phyloP scores from a whole-genome alignment of 306 rosid genomes.

The Pyrus communis region DNA sequence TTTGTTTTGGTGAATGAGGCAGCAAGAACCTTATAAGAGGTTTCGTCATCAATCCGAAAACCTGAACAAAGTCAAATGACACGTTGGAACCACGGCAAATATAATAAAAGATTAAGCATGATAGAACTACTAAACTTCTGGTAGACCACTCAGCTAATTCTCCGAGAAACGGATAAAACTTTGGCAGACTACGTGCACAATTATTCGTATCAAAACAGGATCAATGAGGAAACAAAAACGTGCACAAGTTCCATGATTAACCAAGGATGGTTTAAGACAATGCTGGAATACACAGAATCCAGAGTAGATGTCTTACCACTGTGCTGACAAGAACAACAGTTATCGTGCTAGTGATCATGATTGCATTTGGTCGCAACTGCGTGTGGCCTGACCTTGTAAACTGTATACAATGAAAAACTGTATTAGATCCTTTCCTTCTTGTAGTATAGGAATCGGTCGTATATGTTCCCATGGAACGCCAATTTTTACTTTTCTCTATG shows the following conservation, averaged over 20 bases:
- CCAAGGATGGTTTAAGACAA: neutral
- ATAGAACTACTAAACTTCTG: neutral
- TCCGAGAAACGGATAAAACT: neutral
- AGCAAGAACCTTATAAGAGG: slow-evolving; percentile 74
- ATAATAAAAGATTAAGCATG: neutral
- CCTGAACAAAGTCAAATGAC: slow-evolving; percentile 37
- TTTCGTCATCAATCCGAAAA: slow-evolving; percentile 85
- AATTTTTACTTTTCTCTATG: neutral
- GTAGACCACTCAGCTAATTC: neutral
- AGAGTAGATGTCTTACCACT: slow-evolving; percentile 46
- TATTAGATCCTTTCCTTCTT: neutral
- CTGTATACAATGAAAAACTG: slow-evolving; percentile 36
- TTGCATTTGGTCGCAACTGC: slow-evolving; percentile 59
- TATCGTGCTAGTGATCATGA: slow-evolving; percentile 93
- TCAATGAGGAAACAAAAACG: neutral
- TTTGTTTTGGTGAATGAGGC: slow-evolving; percentile 41
- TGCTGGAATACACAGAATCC: neutral
- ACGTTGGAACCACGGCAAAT: neutral
- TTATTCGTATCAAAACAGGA: neutral
- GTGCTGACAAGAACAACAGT: slow-evolving; percentile 93
- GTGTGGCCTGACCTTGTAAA: slow-evolving; percentile 85
- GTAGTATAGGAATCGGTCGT: no score
- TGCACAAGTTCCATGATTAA: neutral
- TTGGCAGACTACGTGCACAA: neutral
- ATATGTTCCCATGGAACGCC: neutral